Evolutionary conservation across 1,284 basidiomycete genomes (phyloP).

Genomic region (Inonotus obliquus): DNA sequence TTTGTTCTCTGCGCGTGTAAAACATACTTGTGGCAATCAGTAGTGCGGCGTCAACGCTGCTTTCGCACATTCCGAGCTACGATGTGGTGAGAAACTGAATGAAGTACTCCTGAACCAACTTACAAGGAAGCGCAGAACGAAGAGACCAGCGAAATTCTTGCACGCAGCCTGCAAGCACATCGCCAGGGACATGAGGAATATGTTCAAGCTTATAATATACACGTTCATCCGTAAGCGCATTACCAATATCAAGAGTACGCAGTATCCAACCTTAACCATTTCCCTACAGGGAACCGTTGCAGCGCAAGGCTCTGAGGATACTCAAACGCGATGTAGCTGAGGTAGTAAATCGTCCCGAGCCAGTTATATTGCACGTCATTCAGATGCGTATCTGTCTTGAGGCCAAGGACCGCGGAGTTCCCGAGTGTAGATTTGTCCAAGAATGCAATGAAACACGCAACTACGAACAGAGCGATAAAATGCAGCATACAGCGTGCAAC

Average conservation of each 20-base stretch:
- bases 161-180: slow-evolving; percentile 67
- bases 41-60: slow-evolving; percentile 74
- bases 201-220: slow-evolving; percentile 46
- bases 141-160: slow-evolving; percentile 63
- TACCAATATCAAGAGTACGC: background rate
- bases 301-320: slow-evolving; percentile 73
- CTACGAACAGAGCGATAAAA: too few species aligned
- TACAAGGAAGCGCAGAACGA: slow-evolving; percentile 53
- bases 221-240: background rate
- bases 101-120: too few species aligned
- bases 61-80: slow-evolving; percentile 68
- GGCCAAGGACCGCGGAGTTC: slow-evolving; percentile 59
- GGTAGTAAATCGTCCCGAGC: slow-evolving; percentile 67
- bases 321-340: slow-evolving; percentile 62
- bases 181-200: slow-evolving; percentile 63
- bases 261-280: slow-evolving; percentile 68
- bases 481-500: too few species aligned
- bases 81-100: background rate
- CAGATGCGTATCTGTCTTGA: slow-evolving; percentile 48
- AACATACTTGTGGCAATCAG: slow-evolving; percentile 77
- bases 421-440: slow-evolving; percentile 74
- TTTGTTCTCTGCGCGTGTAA: slow-evolving; percentile 73
- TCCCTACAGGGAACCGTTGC: slow-evolving; percentile 70
- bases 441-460: too few species aligned
- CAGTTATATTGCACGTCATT: slow-evolving; percentile 57